These are phyloP conservation scores for Flaveria trinervia DNA, from an alignment of 129 eudicot species.

Conservation along the genomic window DNA sequence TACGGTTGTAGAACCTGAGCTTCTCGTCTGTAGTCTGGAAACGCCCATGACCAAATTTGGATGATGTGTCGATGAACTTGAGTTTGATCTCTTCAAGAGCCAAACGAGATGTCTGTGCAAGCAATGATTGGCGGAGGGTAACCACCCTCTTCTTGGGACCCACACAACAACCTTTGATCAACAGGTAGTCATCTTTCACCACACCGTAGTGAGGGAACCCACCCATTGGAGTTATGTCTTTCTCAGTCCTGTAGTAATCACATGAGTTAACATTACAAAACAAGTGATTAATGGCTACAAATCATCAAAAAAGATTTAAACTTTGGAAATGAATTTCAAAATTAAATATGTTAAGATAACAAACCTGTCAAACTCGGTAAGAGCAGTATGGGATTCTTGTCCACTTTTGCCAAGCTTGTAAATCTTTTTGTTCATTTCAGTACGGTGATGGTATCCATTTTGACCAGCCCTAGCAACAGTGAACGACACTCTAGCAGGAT, in stretches of 20 bases:
- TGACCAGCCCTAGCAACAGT: constrained; percentile 87
- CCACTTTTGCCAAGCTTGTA: constrained; percentile 71
- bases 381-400: constrained; percentile 61
- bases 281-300: not conserved
- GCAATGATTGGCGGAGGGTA: constrained; percentile 48
- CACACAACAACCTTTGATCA: constrained; percentile 59
- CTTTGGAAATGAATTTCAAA: not conserved
- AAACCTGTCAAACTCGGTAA: constrained; percentile 76
- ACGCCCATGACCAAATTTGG: constrained; percentile 60
- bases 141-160: constrained; percentile 63
- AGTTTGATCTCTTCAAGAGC: constrained; percentile 56
- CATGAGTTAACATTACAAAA: not conserved
- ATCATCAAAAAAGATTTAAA: too few relatives aligned
- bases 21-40: constrained; percentile 59
- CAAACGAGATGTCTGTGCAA: constrained; percentile 53
- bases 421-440: constrained; percentile 76
- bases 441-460: constrained; percentile 78
- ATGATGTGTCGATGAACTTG: constrained; percentile 56
- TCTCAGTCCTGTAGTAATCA: constrained; percentile 42
- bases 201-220: constrained; percentile 62
- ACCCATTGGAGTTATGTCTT: constrained; percentile 59
- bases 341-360: too few relatives aligned
- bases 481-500: constrained; percentile 71
- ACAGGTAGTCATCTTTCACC: constrained; percentile 51
- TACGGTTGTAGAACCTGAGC: constrained; percentile 41